Percentiles rank a stretch among this genome's conserved stretches.
Evolutionary conservation across 345 rosid species (phyloP).

Genomic region (Salix purpurea): DNA sequence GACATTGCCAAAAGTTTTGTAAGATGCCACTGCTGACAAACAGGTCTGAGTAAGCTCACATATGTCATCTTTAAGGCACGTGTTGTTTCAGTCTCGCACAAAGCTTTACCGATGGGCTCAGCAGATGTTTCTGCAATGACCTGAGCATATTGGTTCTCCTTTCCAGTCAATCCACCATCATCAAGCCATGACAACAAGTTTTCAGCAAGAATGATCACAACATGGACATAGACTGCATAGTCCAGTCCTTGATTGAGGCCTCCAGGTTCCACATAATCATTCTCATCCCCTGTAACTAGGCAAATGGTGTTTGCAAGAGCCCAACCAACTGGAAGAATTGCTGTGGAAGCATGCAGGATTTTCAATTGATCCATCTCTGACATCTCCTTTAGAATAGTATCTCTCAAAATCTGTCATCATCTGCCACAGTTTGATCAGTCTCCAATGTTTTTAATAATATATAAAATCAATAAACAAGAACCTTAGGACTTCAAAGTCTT

Average conservation of each 20-base stretch:
- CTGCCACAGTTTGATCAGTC: conserved; percentile 90
- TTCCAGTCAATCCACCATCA: conserved; percentile 38
- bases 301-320: conserved; percentile 74
- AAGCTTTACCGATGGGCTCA: conserved; percentile 15
- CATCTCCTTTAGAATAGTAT: conserved; percentile 45
- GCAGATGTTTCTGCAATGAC: conserved; percentile 39
- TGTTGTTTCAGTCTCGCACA: conserved; percentile 23
- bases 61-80: conserved; percentile 42
- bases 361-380: conserved; percentile 42
- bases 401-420: conserved; percentile 76
- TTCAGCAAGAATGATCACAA: conserved; percentile 60
- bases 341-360: conserved; percentile 33
- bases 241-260: conserved; percentile 43
- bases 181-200: conserved; percentile 51
- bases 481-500: background rate
- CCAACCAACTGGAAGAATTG: conserved; percentile 80
- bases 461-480: conserved; percentile 2
- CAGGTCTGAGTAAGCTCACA: conserved; percentile 61
- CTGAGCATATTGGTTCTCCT: conserved; percentile 39
- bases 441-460: conserved; percentile 38
- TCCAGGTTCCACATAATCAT: conserved; percentile 52
- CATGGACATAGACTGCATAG: conserved; percentile 59
- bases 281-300: conserved; percentile 59
- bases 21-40: conserved; percentile 92
- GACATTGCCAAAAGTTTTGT: conserved; percentile 57